Percentiles rank a stretch among this genome's conserved stretches.
Conservation (phyloP, 495 filamentous ascomycete species). For the Astrocystis sublimbata region DNA sequence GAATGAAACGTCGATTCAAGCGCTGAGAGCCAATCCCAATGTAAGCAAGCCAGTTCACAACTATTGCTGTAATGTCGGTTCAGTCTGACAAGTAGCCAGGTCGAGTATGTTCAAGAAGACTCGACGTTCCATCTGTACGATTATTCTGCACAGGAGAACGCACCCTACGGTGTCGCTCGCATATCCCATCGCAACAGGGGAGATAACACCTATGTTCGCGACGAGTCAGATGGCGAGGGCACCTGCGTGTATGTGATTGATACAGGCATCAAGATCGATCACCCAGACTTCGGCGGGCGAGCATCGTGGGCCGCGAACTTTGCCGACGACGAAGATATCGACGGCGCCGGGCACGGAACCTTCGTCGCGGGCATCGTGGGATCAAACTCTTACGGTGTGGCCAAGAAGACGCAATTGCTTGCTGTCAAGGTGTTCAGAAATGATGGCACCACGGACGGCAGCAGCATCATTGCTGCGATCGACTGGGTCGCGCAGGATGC, state of each 20-base stretch:
- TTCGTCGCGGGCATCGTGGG: constrained; percentile 62
- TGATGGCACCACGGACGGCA: constrained; percentile 40
- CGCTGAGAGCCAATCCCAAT: background rate
- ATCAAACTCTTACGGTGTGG: constrained; percentile 56
- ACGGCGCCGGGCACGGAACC: constrained; percentile 51
- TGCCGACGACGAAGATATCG: constrained; percentile 27
- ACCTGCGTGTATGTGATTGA: constrained; percentile 57
- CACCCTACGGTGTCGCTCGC: constrained; percentile 56
- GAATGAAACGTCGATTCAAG: background rate
- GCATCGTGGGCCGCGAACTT: constrained; percentile 41
- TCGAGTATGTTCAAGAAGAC: constrained; percentile 7
- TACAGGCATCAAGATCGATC: constrained; percentile 49
- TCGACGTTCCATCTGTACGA: background rate
- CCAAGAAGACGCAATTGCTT: constrained; percentile 59
- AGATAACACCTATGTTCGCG: constrained; percentile 54
- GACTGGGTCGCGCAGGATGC: constrained; percentile 44
- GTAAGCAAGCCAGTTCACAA: background rate
- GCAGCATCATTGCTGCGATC: constrained; percentile 51
- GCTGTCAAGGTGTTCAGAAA: constrained; percentile 63
- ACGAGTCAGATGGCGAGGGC: constrained; percentile 49
- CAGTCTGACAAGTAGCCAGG: background rate
- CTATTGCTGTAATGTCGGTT: background rate
- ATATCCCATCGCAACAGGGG: constrained; percentile 49
- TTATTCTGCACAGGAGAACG: constrained; percentile 37
- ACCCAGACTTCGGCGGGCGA: constrained; percentile 56